These are phyloP conservation scores for Talinum fruticosum DNA, from an alignment of 148 eudicot genomes.

Conservation along the genomic window DNA sequence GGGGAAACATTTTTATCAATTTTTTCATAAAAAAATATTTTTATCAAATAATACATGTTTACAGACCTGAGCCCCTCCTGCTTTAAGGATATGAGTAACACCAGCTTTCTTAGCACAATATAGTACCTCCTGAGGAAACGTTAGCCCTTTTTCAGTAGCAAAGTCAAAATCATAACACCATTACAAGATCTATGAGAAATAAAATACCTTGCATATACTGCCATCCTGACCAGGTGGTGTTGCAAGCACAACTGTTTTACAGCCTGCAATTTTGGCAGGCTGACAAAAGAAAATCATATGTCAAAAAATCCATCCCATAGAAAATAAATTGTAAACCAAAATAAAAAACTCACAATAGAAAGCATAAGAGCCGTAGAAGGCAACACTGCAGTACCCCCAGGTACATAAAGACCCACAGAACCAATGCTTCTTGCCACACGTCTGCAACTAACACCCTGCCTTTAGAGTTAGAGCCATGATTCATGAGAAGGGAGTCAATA, in stretches of 20 bases:
- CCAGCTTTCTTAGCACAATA: constrained; percentile 99
- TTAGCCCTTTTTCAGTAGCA: not conserved
- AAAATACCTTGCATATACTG: constrained; percentile 79
- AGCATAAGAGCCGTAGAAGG: no score
- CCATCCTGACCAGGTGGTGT: constrained; percentile 94
- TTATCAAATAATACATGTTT: not conserved
- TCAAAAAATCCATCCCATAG: constrained; percentile 3
- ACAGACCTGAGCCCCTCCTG: constrained; percentile 98
- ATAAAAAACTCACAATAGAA: constrained; percentile 66
- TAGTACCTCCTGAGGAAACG: constrained; percentile 70
- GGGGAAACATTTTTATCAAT: not conserved
- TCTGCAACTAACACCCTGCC: constrained; percentile 97
- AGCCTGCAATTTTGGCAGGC: constrained; percentile 99
- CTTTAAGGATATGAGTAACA: constrained; percentile 98
- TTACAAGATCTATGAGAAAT: not conserved
- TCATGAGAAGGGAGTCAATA: constrained; percentile 1
- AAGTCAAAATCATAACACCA: not conserved
- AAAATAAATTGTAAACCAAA: not conserved
- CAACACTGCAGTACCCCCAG: no score
- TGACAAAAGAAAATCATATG: no score
- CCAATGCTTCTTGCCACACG: constrained; percentile 86
- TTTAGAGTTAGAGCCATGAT: constrained; percentile 10
- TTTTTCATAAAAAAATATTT: no score
- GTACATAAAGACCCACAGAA: constrained; percentile 97
- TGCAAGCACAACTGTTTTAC: constrained; percentile 91